Conservation (phyloP, 2,329 filamentous ascomycete genomes). For the Aspergillus alliaceus region DNA sequence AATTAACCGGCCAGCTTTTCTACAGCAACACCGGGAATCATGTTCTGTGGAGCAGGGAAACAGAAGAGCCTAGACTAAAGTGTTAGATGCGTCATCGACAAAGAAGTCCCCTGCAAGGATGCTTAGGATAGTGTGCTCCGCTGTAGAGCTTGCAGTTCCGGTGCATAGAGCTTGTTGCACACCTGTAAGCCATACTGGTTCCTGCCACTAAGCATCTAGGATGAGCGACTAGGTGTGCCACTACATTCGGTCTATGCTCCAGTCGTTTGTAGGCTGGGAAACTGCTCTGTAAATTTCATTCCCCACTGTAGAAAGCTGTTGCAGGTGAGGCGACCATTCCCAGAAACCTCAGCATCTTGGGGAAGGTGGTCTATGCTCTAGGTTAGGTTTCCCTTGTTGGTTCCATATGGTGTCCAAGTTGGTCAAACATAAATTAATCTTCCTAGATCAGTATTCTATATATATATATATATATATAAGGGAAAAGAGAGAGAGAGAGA, state of each 20-base stretch:
- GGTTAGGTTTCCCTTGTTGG: no score
- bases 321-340: conserved; percentile 24
- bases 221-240: neutral
- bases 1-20: neutral
- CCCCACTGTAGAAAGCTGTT: conserved; percentile 12
- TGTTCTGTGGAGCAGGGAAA: neutral
- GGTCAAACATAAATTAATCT: neutral
- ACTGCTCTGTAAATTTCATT: neutral
- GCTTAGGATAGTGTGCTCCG: conserved; percentile 4
- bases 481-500: neutral
- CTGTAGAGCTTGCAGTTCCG: conserved; percentile 12
- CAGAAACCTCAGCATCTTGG: conserved; percentile 13
- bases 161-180: conserved; percentile 5
- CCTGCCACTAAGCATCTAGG: neutral
- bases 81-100: neutral
- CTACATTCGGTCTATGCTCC: neutral
- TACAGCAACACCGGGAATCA: neutral
- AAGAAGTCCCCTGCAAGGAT: conserved; percentile 9
- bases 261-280: neutral
- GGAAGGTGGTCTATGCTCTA: conserved; percentile 15
- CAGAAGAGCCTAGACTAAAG: conserved; percentile 2
- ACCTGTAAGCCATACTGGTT: neutral
- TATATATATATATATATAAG: neutral
- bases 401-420: no score
- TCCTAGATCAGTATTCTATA: conserved; percentile 8